Conservation (phyloP, 768 basidiomycete genomes). For the Mycena alexandri region DNA sequence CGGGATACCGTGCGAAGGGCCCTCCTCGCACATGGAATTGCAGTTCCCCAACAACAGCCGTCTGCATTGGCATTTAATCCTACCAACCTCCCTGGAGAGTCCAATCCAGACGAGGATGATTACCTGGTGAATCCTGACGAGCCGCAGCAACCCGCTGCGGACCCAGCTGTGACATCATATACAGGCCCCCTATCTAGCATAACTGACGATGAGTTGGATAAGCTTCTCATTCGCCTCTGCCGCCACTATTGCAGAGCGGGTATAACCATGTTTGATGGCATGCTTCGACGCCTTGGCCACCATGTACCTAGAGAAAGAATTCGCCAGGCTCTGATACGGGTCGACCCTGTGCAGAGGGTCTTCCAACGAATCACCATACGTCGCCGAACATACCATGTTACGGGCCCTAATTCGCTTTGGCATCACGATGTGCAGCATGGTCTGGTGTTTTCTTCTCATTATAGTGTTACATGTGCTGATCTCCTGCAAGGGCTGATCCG, state of each 20-base stretch:
- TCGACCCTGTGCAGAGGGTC: conserved; percentile 32
- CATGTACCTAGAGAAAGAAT: conserved; percentile 33
- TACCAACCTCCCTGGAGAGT: neutral
- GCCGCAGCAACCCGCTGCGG: too few species aligned
- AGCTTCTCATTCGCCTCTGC: conserved; percentile 13
- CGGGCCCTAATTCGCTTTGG: conserved; percentile 49
- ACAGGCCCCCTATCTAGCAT: neutral
- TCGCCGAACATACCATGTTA: conserved; percentile 41
- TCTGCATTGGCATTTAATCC: conserved; percentile 9
- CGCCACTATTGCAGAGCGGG: conserved; percentile 30
- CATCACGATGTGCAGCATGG: conserved; percentile 42
- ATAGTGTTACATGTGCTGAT: neutral
- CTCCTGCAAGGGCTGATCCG: neutral
- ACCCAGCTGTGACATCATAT: neutral
- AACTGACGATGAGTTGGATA: neutral
- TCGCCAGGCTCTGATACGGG: conserved; percentile 20
- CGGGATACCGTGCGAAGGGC: conserved; percentile 6
- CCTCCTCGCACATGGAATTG: conserved; percentile 33
- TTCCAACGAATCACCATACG: conserved; percentile 20
- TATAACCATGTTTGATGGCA: conserved; percentile 39
- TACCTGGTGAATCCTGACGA: neutral
- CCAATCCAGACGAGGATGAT: neutral
- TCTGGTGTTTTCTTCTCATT: neutral
- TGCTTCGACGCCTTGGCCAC: conserved; percentile 32
- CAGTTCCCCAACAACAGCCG: conserved; percentile 28